Conservation (phyloP, 148 eudicot species). For the Arctostaphylos glauca region DNA sequence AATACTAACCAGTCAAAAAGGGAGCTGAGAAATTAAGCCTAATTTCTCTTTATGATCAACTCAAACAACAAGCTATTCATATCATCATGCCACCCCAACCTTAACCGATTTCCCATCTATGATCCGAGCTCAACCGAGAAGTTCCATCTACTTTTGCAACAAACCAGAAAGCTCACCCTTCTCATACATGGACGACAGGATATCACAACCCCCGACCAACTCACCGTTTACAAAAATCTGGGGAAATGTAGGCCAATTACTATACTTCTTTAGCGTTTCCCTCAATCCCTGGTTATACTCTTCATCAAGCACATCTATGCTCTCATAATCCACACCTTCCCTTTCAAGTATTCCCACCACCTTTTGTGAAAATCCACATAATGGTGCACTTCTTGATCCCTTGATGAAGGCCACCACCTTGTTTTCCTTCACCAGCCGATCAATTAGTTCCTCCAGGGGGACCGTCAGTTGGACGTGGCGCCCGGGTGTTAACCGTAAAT, state of each 20-base stretch:
- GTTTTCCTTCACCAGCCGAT: conserved; percentile 85
- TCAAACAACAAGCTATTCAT: not conserved
- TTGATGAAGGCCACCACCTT: conserved; percentile 93
- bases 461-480: conserved; percentile 70
- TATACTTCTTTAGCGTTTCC: conserved; percentile 79
- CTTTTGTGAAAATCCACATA: conserved; percentile 88
- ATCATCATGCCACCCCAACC: not conserved
- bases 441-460: conserved; percentile 76
- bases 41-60: not conserved
- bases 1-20: too few relatives aligned
- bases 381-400: conserved; percentile 87
- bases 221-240: conserved; percentile 89
- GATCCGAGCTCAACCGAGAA: not conserved
- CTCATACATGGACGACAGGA: conserved; percentile 86
- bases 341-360: conserved; percentile 80
- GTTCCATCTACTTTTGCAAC: conserved; percentile 32
- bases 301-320: conserved; percentile 89
- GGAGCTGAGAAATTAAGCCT: not conserved
- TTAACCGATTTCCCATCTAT: too few relatives aligned
- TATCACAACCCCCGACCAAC: conserved; percentile 93
- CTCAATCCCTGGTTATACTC: conserved; percentile 72
- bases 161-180: conserved; percentile 75
- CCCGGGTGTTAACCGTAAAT: conserved; percentile 85
- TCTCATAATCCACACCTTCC: conserved; percentile 81
- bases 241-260: conserved; percentile 97